These are phyloP conservation scores for Metschnikowia proteae DNA, from an alignment of 805 yeast species.

Conservation along the genomic window DNA sequence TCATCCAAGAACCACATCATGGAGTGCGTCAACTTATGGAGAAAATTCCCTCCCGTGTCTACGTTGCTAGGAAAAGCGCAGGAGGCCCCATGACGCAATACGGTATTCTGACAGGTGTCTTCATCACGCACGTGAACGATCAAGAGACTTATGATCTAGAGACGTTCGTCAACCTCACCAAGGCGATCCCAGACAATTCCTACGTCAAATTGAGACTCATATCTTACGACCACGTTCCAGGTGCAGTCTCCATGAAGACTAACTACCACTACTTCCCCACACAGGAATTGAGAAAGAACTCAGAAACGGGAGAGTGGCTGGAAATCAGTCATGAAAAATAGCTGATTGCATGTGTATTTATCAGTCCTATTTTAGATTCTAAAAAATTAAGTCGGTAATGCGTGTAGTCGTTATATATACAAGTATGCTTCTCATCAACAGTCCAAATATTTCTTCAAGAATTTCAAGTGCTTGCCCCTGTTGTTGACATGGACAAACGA, in stretches of 20 bases:
- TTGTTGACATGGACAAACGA: constrained; percentile 53
- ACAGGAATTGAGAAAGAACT: constrained; percentile 51
- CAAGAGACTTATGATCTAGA: constrained; percentile 65
- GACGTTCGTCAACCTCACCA: constrained; percentile 63
- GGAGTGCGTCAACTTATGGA: constrained; percentile 84
- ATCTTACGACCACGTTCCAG: constrained; percentile 81
- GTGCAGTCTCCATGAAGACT: constrained; percentile 80
- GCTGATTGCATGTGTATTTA: neutral
- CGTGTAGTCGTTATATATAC: constrained; percentile 4
- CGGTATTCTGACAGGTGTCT: constrained; percentile 72
- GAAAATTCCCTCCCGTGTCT: constrained; percentile 76
- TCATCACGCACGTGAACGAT: constrained; percentile 87
- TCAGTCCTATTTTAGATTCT: neutral
- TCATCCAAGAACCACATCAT: constrained; percentile 86
- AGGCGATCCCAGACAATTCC: constrained; percentile 68
- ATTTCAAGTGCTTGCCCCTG: constrained; percentile 55
- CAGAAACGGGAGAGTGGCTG: constrained; percentile 42
- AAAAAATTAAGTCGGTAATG: neutral
- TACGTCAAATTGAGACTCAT: constrained; percentile 79
- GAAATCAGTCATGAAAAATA: constrained; percentile 41
- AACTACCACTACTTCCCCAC: constrained; percentile 88
- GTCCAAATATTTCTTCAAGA: constrained; percentile 48
- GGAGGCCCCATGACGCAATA: constrained; percentile 89
- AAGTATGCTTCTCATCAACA: constrained; percentile 1
- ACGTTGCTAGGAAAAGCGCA: constrained; percentile 65